Percentiles rank a stretch among this genome's conserved stretches.
phyloP scores from a whole-genome alignment of 768 basidiomycete genomes.

The Leucocoprinus sp. region DNA sequence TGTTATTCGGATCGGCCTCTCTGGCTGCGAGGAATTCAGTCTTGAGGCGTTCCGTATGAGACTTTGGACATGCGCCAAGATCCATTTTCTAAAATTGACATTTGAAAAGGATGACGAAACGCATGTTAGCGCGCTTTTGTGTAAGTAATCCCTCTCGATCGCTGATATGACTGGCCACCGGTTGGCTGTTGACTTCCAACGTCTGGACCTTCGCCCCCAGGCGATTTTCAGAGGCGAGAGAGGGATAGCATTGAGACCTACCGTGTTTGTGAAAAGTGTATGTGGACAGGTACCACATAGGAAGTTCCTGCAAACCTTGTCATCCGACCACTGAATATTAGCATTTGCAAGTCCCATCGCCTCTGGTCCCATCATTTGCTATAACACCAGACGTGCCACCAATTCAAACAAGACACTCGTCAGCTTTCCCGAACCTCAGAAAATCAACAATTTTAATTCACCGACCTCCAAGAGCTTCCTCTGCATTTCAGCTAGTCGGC shows the following conservation, averaged over 20 bases:
- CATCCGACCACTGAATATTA: constrained; percentile 89
- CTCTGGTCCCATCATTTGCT: constrained; percentile 99
- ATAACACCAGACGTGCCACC: background rate
- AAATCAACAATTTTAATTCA: background rate
- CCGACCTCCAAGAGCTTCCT: constrained; percentile 70
- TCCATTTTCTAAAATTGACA: constrained; percentile 85
- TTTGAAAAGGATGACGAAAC: constrained; percentile 11
- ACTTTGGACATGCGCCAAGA: constrained; percentile 93
- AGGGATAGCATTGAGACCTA: constrained; percentile 31
- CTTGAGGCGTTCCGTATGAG: constrained; percentile 90
- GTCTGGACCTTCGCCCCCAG: background rate
- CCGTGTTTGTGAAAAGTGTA: constrained; percentile 95
- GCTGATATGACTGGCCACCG: background rate
- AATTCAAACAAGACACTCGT: background rate
- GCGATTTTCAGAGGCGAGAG: constrained; percentile 3
- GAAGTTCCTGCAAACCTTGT: constrained; percentile 98
- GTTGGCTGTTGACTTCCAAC: constrained; percentile 5
- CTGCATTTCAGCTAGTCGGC: constrained; percentile 94
- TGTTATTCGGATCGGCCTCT: constrained; percentile 67
- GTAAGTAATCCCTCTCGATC: constrained; percentile 7
- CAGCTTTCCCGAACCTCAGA: background rate
- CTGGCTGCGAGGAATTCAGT: constrained; percentile 79
- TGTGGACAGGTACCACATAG: constrained; percentile 98
- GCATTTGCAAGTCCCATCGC: constrained; percentile 95
- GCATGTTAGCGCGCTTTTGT: constrained; percentile 1